Base-by-base conservation (phyloP, 192 early-diverging fungal genomes). In the Umbelopsis sp. region DNA sequence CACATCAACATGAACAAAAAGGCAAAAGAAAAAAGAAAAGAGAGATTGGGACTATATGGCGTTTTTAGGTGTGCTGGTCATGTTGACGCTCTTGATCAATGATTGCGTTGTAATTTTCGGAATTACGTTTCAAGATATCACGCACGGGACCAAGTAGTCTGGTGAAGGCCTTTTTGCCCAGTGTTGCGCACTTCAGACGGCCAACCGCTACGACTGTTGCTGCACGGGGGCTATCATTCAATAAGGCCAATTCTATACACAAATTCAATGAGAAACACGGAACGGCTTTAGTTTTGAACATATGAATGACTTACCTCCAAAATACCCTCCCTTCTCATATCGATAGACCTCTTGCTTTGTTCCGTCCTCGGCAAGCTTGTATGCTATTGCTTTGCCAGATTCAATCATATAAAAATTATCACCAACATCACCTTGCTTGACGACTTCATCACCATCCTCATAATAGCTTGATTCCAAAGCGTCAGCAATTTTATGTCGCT, bases 401-500 rank as follows among this genome's bases (percentile, higher is more conserved):
- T 99, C 97, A 75, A 99, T 96, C 23, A 99, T 89, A 81, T 93
- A 99, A 77, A 99, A 99, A 49, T 89, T 89, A 69, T 96, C 88
- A 23, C 97, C 97, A 44, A 91, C 88, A 72, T 97, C 96, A 18
- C 96, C 96, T 81, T 99, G 96, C 73, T 84, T 82, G 48, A 99
- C 94, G 30, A 99, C 92, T 25, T 88, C 81, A 18, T 96, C 89
- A 45, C 87, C 88, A 71, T 97, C 93, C 52, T 91, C 86, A 86
- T 91, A 99, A 22, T 87, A 88, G 16, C 94, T 87, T 27, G 93
- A 91, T 75, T 99, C 97, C 22, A 99, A 85, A 10, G 95, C 95
- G 82, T 99, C 97, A 30, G 97, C 96, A 78, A 99, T 97, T 81
- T 99, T 99, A 84, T 96, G 94, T 23, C 96, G 89, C 76, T 99